Conservation (phyloP, 768 basidiomycete species). For the Panaeolus cyanescens region DNA sequence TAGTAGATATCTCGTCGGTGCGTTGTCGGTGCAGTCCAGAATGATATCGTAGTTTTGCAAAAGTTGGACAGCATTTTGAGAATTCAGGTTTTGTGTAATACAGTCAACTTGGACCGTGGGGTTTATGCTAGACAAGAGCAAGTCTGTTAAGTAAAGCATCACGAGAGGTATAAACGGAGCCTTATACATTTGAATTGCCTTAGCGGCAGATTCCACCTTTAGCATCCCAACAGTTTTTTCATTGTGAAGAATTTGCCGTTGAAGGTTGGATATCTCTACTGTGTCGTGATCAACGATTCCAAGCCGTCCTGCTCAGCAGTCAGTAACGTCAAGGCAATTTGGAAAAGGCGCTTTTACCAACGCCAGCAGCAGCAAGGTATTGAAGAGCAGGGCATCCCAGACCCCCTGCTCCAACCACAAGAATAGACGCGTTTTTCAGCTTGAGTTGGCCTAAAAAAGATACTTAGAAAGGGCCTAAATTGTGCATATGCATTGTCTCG, state of each 20-base stretch:
- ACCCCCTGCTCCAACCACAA: conserved; percentile 93
- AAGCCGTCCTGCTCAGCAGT: conserved; percentile 61
- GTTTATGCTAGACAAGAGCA: conserved; percentile 60
- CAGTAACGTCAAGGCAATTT: conserved; percentile 4
- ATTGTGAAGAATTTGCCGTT: conserved; percentile 90
- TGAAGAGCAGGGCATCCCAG: conserved; percentile 95
- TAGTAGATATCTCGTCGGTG: conserved; percentile 88
- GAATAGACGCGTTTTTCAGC: conserved; percentile 72
- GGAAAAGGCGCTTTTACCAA: conserved; percentile 56
- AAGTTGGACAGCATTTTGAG: conserved; percentile 65
- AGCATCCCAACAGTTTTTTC: conserved; percentile 71
- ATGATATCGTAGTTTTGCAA: conserved; percentile 72
- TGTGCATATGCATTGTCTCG: conserved; percentile 24
- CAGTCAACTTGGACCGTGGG: conserved; percentile 63
- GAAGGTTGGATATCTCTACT: conserved; percentile 88
- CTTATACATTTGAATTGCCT: conserved; percentile 62
- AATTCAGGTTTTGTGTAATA: conserved; percentile 51
- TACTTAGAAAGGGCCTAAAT: conserved; percentile 2
- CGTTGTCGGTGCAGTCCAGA: conserved; percentile 95
- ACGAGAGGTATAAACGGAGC: background rate
- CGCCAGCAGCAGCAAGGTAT: conserved; percentile 89
- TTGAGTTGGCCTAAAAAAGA: conserved; percentile 73
- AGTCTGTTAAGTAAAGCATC: background rate
- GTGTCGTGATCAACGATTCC: conserved; percentile 88
- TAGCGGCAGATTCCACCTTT: conserved; percentile 83